Evolutionary conservation across 306 rosid genomes (phyloP), one percentile per base, ranked within the genome.

Genomic region (Pyrus bretschneideri): DNA sequence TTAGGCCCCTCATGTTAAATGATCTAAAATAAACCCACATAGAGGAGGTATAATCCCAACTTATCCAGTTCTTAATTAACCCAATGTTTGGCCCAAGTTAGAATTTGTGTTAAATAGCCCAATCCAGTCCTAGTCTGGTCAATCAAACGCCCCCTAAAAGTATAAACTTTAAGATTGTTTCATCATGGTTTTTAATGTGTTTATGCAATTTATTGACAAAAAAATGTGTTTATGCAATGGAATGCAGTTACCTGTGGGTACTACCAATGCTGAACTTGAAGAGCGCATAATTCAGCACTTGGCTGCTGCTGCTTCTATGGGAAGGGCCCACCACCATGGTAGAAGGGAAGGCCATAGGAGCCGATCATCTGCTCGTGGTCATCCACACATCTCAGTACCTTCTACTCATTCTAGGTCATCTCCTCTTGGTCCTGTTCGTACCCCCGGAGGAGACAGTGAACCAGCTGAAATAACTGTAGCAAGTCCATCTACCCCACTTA

Each of bases 281-380:
- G 97, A 92, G 69, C 77, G 85, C 66, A 83, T 96, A 73, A 85
- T 96, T 79, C 99, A 92, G 85, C 97, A 89, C 82, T 82, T 95
- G 85, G 93, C 99, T 38, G 89, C 96, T 57, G 92, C 96, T 23
- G 96, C 99, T 67, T 93, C 96, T 13, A 80, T 88, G 87, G 88
- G 96, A 65, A 91, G 98, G 88, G 76, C 89, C 9, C 89, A 62
- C 70, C 93, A 87, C 49, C 79, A 79, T 64, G 90, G 91, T 72
- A 75, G 83, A 76, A 92, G 93, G 83, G 97, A 89, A 79, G 83
- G 86, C 54, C 91, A 73, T 31, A 78, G 86, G 70, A 78, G 76
- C 77, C 84, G 84, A 44, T 68, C 92, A 69, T 78, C 90, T 72
- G 73, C 85, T 78, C 89, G 79, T 45, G 93, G 89, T 76, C 94